These are phyloP conservation scores for Camelina neglecta DNA, from an alignment of 345 rosid species.

Conservation along the genomic window DNA sequence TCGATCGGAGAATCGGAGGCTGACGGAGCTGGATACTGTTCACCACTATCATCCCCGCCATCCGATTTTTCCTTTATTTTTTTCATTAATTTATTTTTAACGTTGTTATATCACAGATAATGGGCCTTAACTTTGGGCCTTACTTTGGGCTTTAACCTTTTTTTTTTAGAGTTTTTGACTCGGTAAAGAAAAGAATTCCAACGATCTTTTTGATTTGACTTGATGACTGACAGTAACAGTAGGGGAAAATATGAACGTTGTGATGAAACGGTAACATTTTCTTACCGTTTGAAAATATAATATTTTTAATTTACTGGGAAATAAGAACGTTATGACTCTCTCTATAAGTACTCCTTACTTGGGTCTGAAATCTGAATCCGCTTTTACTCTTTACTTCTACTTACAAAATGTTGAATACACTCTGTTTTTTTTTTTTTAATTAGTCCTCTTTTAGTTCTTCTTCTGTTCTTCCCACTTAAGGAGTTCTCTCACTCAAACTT, in stretches of 20 bases:
- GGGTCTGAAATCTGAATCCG: background rate
- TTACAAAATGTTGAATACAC: background rate
- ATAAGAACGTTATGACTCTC: background rate
- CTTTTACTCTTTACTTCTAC: background rate
- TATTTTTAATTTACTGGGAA: background rate
- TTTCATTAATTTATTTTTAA: background rate
- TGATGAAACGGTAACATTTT: background rate
- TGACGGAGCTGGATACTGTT: conserved; percentile 55
- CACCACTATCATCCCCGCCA: conserved; percentile 70
- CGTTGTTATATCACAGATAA: background rate
- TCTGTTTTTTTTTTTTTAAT: background rate
- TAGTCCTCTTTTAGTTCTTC: background rate
- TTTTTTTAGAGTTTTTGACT: background rate
- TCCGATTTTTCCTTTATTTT: conserved; percentile 20
- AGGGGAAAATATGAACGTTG: background rate
- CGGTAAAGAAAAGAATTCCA: background rate
- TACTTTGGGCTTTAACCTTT: background rate
- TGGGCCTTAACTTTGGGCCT: background rate
- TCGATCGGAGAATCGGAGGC: conserved; percentile 45
- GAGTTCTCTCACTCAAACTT: background rate
- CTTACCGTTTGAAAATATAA: background rate
- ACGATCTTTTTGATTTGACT: background rate
- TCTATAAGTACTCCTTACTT: conserved; percentile 1
- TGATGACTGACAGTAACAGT: no score
- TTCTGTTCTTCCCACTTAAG: background rate